A percentile compares a stretch with the other conserved stretches of the same genome.
phyloP scores from a whole-genome alignment of 148 eudicot genomes.

The Euryodendron excelsum region DNA sequence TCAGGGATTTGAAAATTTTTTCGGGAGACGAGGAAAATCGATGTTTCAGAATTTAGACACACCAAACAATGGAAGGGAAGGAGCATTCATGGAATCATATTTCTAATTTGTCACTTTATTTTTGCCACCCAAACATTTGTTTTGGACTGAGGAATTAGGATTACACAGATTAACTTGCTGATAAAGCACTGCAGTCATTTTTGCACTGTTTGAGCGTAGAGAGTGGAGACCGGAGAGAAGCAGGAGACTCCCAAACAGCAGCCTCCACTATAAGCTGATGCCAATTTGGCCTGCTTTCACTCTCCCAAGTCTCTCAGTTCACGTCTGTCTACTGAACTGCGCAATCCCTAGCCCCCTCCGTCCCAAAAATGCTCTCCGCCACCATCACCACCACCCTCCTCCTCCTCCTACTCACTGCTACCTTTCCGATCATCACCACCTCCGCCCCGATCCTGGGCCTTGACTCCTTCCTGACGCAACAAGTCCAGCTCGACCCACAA shows the following conservation, averaged over 20 bases:
- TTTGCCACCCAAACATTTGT: no score
- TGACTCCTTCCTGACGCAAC: conserved; percentile 64
- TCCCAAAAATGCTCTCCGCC: conserved; percentile 29
- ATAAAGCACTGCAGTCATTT: no score
- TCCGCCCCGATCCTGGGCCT: conserved; percentile 48
- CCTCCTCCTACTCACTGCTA: conserved; percentile 19
- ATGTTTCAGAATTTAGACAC: no score
- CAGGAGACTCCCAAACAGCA: no score
- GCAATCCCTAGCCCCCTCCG: conserved; percentile 23
- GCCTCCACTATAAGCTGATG: not conserved
- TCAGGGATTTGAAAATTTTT: no score
- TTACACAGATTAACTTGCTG: no score
- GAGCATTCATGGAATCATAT: no score
- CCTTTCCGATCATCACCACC: conserved; percentile 16
- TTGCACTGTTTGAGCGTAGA: no score
- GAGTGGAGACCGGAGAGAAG: not conserved
- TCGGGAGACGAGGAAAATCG: no score
- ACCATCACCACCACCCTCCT: conserved; percentile 20
- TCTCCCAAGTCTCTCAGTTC: not conserved
- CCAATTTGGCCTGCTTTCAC: not conserved
- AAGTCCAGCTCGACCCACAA: conserved; percentile 56
- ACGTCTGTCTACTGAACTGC: conserved; percentile 10
- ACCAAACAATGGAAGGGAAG: no score
- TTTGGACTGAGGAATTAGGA: no score
- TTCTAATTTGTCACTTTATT: no score